A percentile compares a stretch with the other conserved stretches of the same genome.
phyloP scores from a whole-genome alignment of 768 basidiomycete species.

The Amanita pseudoporphyria region DNA sequence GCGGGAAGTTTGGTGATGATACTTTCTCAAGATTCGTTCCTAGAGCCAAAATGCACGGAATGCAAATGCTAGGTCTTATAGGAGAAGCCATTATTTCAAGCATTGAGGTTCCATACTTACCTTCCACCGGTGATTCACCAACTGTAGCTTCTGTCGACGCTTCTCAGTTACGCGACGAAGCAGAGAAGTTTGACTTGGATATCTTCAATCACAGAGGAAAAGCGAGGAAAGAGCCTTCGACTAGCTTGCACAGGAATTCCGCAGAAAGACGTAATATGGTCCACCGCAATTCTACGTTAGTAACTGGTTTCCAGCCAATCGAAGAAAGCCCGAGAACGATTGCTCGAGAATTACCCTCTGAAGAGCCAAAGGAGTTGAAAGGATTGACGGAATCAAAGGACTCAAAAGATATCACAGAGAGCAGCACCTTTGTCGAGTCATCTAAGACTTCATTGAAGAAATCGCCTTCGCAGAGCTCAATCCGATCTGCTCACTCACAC shows the following conservation, averaged over 20 bases:
- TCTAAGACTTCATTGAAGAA: conserved; percentile 33
- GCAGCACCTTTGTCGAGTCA: conserved; percentile 10
- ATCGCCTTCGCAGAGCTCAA: conserved; percentile 61
- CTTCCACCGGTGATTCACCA: conserved; percentile 28
- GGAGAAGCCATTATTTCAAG: conserved; percentile 87
- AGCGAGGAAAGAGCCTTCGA: conserved; percentile 23
- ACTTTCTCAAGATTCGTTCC: conserved; percentile 64
- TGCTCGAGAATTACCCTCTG: conserved; percentile 41
- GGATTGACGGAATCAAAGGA: conserved; percentile 23
- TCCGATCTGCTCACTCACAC: conserved; percentile 44
- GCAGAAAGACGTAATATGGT: conserved; percentile 31
- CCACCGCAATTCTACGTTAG: conserved; percentile 40
- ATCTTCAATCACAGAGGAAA: conserved; percentile 44
- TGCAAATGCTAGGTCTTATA: conserved; percentile 87
- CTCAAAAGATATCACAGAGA: conserved; percentile 25
- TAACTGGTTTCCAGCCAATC: conserved; percentile 47
- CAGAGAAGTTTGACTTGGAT: conserved; percentile 66
- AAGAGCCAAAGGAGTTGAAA: conserved; percentile 29
- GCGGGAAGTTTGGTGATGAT: conserved; percentile 6
- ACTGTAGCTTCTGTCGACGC: conserved; percentile 24
- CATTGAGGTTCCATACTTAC: conserved; percentile 78
- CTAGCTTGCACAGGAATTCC: conserved; percentile 26
- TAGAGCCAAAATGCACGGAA: conserved; percentile 95
- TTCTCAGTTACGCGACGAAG: conserved; percentile 39
- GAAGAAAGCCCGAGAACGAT: conserved; percentile 57